These are phyloP conservation scores for Saturnispora zaruensis DNA, from an alignment of 805 yeast genomes.

Conservation along the genomic window DNA sequence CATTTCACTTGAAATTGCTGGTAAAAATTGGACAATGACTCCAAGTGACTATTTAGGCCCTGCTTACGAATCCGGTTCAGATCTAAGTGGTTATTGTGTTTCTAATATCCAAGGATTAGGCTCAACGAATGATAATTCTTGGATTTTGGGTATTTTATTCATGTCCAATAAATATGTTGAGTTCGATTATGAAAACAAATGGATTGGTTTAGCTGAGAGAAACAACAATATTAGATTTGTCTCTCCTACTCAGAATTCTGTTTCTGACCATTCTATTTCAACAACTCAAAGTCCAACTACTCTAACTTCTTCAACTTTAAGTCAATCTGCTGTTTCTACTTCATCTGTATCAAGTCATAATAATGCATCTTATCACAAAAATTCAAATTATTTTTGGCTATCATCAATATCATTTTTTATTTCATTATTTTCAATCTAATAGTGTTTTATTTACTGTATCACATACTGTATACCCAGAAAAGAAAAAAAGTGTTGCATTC, in stretches of 20 bases:
- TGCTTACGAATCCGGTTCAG: constrained; percentile 31
- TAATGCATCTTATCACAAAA: background rate
- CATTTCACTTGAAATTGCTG: constrained; percentile 36
- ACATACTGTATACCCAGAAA: background rate
- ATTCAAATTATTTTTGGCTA: background rate
- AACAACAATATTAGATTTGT: constrained; percentile 24
- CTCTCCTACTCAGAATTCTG: constrained; percentile 9
- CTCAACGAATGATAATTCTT: constrained; percentile 31
- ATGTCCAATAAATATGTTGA: constrained; percentile 47
- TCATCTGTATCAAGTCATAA: background rate
- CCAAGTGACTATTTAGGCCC: constrained; percentile 42
- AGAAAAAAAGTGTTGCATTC: background rate
- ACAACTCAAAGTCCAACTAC: constrained; percentile 3
- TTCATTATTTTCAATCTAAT: background rate
- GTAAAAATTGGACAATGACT: constrained; percentile 36
- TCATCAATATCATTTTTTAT: background rate
- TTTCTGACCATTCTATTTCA: background rate
- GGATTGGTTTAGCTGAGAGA: constrained; percentile 47
- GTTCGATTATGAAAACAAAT: constrained; percentile 43
- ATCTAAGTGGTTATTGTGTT: constrained; percentile 46
- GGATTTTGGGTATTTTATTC: constrained; percentile 63
- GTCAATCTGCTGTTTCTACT: background rate
- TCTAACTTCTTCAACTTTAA: background rate
- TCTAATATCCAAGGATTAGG: constrained; percentile 56
- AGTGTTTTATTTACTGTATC: background rate